These are phyloP conservation scores for Fusarium temperatum DNA, from an alignment of 2,329 filamentous ascomycete species.

Conservation along the genomic window DNA sequence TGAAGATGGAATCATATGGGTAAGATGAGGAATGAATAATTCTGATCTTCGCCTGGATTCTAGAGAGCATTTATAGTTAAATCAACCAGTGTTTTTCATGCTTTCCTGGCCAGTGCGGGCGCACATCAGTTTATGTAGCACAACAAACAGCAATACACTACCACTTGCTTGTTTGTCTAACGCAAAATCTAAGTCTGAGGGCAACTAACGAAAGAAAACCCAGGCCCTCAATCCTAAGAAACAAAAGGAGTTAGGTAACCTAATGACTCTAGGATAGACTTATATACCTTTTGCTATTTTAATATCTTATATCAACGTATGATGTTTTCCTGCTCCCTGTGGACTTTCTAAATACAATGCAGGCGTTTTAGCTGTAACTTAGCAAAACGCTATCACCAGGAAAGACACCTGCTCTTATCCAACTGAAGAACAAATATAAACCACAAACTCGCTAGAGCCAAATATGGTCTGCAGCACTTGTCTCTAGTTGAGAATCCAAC, in stretches of 20 bases:
- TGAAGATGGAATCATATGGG: too few relatives aligned
- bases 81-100: not conserved
- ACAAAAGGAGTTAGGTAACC: not conserved
- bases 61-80: not conserved
- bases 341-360: not conserved
- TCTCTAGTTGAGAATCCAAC: not conserved
- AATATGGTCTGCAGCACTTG: too few relatives aligned
- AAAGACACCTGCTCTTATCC: not conserved
- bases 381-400: accelerated
- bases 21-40: not conserved
- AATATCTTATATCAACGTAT: not conserved
- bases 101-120: accelerated
- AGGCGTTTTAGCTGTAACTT: too few relatives aligned
- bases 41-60: not conserved
- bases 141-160: not conserved
- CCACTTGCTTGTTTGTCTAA: not conserved
- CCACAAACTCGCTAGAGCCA: accelerated
- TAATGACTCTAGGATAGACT: accelerated
- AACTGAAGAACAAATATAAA: not conserved
- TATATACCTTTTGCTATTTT: too few relatives aligned
- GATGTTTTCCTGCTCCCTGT: not conserved
- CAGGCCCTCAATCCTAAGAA: accelerated
- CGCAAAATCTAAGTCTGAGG: too few relatives aligned
- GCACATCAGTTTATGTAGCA: not conserved
- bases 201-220: not conserved